A percentile compares a stretch with the other conserved stretches of the same genome.
Conservation (phyloP, 2,329 filamentous ascomycete species). For the Phialophora tarda region DNA sequence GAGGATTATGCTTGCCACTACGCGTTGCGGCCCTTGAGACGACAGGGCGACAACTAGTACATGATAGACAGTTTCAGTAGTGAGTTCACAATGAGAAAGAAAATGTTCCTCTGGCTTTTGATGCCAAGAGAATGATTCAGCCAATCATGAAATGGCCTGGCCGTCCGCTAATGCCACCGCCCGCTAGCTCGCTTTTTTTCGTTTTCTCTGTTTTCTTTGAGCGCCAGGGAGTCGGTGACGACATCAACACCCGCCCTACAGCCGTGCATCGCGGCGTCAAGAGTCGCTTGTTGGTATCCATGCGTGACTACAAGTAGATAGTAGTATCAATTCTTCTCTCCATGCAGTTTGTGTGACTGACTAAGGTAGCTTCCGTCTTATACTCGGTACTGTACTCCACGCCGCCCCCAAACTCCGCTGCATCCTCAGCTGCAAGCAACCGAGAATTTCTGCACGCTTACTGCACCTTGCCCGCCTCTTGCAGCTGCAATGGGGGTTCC, state of each 20-base stretch:
- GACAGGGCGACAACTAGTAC: constrained; percentile 3
- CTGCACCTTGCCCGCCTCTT: background rate
- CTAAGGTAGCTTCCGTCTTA: background rate
- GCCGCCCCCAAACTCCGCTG: background rate
- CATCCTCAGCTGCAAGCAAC: background rate
- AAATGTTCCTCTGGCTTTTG: constrained; percentile 16
- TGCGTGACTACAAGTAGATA: background rate
- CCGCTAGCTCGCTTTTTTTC: constrained; percentile 2
- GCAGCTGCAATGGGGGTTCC: constrained; percentile 1
- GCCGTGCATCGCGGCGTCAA: too few relatives aligned
- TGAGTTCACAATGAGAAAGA: constrained; percentile 18
- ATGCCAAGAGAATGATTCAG: constrained; percentile 18
- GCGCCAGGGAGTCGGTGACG: background rate
- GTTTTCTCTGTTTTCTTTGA: background rate
- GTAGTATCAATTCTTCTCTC: background rate
- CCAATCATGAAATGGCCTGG: constrained; percentile 4
- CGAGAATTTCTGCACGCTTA: background rate
- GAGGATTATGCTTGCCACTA: background rate
- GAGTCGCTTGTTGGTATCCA: background rate
- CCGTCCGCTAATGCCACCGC: constrained; percentile 1
- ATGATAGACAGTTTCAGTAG: constrained; percentile 5
- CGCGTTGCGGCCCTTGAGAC: background rate
- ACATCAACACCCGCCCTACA: background rate
- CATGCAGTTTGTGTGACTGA: background rate
- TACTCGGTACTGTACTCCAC: background rate